These are phyloP conservation scores for Solanum acaule DNA, from an alignment of 257 asterid genomes.

Conservation along the genomic window DNA sequence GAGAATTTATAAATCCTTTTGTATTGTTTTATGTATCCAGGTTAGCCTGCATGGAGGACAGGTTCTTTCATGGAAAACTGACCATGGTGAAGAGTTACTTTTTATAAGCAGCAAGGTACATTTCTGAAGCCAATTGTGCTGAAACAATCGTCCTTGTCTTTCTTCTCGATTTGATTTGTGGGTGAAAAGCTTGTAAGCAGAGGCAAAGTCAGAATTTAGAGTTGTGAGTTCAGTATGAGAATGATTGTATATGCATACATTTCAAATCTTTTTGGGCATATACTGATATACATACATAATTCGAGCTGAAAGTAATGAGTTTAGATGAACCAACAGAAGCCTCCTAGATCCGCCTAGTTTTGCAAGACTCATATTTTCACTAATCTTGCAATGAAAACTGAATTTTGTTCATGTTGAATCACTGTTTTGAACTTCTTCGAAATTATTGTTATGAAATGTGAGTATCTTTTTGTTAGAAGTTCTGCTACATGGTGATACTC, in stretches of 20 bases:
- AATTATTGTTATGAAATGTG: neutral
- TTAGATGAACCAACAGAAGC: neutral
- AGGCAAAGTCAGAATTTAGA: neutral
- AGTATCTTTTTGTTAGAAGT: neutral
- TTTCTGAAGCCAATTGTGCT: neutral
- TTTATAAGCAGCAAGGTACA: slow-evolving; percentile 71
- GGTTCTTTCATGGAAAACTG: slow-evolving; percentile 87
- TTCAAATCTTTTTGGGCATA: neutral
- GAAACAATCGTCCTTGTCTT: neutral
- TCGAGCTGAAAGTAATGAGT: neutral
- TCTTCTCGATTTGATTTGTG: neutral
- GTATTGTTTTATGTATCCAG: slow-evolving; percentile 22
- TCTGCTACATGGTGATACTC: neutral
- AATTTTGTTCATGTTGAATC: neutral
- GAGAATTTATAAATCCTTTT: neutral
- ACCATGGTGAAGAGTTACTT: slow-evolving; percentile 57
- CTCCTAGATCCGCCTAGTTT: neutral
- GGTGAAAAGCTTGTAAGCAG: neutral
- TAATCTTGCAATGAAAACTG: neutral
- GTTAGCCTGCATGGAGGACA: slow-evolving; percentile 92
- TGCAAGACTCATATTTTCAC: neutral
- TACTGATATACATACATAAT: neutral
- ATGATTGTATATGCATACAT: neutral
- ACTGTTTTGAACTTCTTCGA: neutral
- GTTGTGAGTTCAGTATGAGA: neutral